Evolutionary conservation across 2,329 filamentous ascomycete genomes (phyloP), one percentile per base, ranked within the genome.

Genomic region (Pseudogymnoascus sp.): DNA sequence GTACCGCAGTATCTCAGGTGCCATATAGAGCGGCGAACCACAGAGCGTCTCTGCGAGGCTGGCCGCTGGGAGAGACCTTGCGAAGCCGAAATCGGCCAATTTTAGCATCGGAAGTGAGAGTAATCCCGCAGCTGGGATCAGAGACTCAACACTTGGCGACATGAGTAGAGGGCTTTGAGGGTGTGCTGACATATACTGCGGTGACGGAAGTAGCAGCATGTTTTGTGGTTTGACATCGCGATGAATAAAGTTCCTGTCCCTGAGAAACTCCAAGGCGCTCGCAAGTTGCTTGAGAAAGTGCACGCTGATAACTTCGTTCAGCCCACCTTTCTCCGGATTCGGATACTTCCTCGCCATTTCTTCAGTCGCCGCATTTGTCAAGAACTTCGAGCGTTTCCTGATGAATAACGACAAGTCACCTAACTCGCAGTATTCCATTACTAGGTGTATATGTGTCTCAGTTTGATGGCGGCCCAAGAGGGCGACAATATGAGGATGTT

Each of bases 161-260:
- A 95, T 86, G 64, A 95, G 86, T 16, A 90, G 87, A 65, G 88
- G 83, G 36, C 82, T 79, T 65, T 85, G 81, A 63, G 84, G 83
- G 64, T 80, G 78, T 59, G 83, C 80, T 64, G 83, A 81, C 64
- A 87, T 80, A 73, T 90, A 95, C 61, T 86, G 86, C 5, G 86
- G 80, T 1, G 93, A 90, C 2, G 95, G 95, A 54, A 96, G 88
- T 16, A 99, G 82, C 1, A 99, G 82, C 4, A 99, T 83, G 71
- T 99, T 99, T 74, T 99, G 95, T 4, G 95, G 95, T 75, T 99
- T 99, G 71, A 99, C 89, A 74, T 99, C 95, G 69, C 95, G 90
- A 78, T 99, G 95, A 61, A 99, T 92, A 70, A 96, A 89, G 73
- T 96, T 92, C 69, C 87, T 86, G 65, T 86, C 83, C 63, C 93